A percentile compares a stretch with the other conserved stretches of the same genome.
These are phyloP conservation scores for Nothophytophthora sp. DNA, from an alignment of 352 stramenopile species.

Conservation along the genomic window DNA sequence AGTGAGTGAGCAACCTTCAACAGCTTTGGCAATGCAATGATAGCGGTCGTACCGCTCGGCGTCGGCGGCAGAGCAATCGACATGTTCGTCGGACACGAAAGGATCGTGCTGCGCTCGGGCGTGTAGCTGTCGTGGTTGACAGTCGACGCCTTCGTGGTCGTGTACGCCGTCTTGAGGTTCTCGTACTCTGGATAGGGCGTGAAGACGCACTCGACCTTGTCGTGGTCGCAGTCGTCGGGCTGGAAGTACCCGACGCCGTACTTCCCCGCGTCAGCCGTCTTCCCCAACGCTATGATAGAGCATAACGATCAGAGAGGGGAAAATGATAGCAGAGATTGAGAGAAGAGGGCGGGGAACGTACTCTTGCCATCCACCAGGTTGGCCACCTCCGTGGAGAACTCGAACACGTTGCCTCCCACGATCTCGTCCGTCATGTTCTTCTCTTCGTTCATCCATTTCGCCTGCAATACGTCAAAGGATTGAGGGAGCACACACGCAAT, in stretches of 20 bases:
- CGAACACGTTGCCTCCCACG: constrained; percentile 75
- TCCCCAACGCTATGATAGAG: constrained; percentile 47
- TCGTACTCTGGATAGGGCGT: constrained; percentile 73
- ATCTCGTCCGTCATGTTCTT: constrained; percentile 63
- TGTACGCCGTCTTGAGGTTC: constrained; percentile 78
- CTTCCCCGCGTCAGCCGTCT: constrained; percentile 54
- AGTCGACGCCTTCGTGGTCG: constrained; percentile 58
- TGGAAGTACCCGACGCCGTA: constrained; percentile 78
- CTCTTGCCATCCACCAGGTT: constrained; percentile 43
- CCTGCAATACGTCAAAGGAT: constrained; percentile 15
- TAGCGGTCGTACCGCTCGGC: constrained; percentile 28
- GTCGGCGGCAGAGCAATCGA: constrained; percentile 28
- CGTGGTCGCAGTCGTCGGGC: constrained; percentile 69
- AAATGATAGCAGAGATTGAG: not conserved
- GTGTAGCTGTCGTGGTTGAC: constrained; percentile 41
- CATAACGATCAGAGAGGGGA: too few relatives aligned
- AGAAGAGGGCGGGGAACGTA: constrained; percentile 1
- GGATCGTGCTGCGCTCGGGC: constrained; percentile 30
- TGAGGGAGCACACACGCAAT: too few relatives aligned
- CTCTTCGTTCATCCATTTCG: constrained; percentile 79
- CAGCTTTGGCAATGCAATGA: constrained; percentile 3
- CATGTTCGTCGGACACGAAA: constrained; percentile 47
- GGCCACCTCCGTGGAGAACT: constrained; percentile 67
- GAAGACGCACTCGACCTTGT: constrained; percentile 52
- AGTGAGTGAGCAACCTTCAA: constrained; percentile 5